Evolutionary conservation across 495 filamentous ascomycete species (phyloP), one percentile per base, ranked within the genome.

Genomic region (Neurospora sublineolata): DNA sequence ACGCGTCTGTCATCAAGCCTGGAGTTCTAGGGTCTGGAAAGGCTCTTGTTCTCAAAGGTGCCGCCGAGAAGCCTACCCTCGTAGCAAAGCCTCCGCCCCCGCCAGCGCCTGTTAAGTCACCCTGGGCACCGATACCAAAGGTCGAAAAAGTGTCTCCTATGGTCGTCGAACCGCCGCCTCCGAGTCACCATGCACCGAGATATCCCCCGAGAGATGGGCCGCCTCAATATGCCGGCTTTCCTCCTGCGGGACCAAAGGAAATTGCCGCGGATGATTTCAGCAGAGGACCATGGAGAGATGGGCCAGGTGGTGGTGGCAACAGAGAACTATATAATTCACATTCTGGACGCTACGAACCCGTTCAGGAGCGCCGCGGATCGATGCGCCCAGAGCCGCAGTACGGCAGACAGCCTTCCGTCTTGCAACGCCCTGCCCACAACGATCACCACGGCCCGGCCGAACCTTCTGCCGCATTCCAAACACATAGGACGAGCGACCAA

Each of bases 231-330:
- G 64, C 64, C 14, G 83, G 83, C 73, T 78, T 83, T 64, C 83
- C 82, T 30, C 82, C 82, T n/a, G 11, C 52, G 52, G 52, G 52
- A 10, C 84, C 81, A 8, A 92, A 92, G 77, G 94, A 98, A 79
- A 95, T 97, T 75, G 93, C 93, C 10, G 93, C 94, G 6, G 95
- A 98, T 78, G 93, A 97, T 74, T 98, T 97, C 77, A 96, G 92
- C 77, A 88, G 96, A 71, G 76, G 80, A 0, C 87, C 89, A 27
- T 96, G 92, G 90, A 87, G 91, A 75, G 94, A 97, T 52, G 83
- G 85, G 18, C 85, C 90, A 23, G 68, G 76, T 0, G 71, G 70
- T 52, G 84, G 87, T 52, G 84, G 87, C 11, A 88, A 88, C 71
- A 85, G 91, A 72, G 93, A 97, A 78, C 86, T 99, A 0, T 99